A percentile compares a stretch with the other conserved stretches of the same genome.
phyloP scores from a whole-genome alignment of 306 rosid species.

The Cucurbita pepo region DNA sequence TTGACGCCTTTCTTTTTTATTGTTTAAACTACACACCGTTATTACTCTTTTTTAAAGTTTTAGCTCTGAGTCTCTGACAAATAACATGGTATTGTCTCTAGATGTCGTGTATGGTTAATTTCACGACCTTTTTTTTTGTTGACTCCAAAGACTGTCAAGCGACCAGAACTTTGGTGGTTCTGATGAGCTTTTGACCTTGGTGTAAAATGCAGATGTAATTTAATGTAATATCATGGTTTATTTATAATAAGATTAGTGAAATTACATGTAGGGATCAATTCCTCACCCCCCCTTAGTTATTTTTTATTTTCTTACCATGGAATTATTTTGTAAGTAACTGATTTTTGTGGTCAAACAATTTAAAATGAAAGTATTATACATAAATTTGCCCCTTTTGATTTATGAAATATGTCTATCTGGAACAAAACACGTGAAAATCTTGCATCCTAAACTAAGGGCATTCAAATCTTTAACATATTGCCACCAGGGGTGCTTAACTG shows the following conservation, averaged over 20 bases:
- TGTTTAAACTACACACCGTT: background rate
- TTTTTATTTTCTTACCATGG: background rate
- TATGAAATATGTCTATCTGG: background rate
- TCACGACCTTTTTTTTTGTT: background rate
- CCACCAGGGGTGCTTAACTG: background rate
- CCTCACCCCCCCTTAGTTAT: background rate
- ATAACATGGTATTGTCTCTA: background rate
- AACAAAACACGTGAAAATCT: background rate
- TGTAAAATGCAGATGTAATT: background rate
- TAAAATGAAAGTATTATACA: background rate
- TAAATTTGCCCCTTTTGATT: background rate
- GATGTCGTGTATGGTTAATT: background rate
- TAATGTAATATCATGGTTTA: background rate
- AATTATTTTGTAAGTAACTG: background rate
- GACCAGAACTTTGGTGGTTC: conserved; percentile 6
- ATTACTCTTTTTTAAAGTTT: background rate
- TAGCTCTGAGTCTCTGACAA: background rate
- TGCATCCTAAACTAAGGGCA: background rate
- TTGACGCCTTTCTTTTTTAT: background rate
- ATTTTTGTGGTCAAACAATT: background rate
- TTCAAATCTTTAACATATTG: background rate
- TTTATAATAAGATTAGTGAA: background rate
- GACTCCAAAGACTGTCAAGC: background rate
- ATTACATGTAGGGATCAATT: background rate
- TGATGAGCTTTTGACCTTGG: background rate